A percentile compares a stretch with the other conserved stretches of the same genome.
Evolutionary conservation across 2,329 filamentous ascomycete species (phyloP).

Genomic region (Fusarium hostae): DNA sequence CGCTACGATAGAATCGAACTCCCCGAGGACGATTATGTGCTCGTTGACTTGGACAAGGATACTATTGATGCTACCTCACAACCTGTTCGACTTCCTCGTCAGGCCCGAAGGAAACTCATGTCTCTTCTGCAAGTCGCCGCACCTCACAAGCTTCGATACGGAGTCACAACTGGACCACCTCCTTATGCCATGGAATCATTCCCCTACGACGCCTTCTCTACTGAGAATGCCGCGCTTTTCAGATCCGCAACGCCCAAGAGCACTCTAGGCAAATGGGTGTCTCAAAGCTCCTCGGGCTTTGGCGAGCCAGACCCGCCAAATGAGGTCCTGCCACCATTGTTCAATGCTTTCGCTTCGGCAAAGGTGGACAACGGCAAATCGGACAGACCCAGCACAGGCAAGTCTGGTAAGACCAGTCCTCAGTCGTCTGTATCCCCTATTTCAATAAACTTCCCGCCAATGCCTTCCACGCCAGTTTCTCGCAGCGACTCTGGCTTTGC

Average conservation of each 20-base stretch:
- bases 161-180: constrained; percentile 87
- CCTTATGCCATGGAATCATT: constrained; percentile 94
- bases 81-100: constrained; percentile 83
- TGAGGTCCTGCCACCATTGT: constrained; percentile 72
- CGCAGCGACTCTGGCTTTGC: constrained; percentile 93
- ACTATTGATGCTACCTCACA: constrained; percentile 85
- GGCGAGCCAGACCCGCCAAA: constrained; percentile 70
- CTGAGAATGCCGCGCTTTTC: constrained; percentile 85
- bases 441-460: constrained; percentile 79
- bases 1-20: constrained; percentile 87
- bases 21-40: constrained; percentile 93
- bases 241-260: constrained; percentile 75
- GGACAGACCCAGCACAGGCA: constrained; percentile 82
- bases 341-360: constrained; percentile 90
- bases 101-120: constrained; percentile 88
- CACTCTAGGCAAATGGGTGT: constrained; percentile 85
- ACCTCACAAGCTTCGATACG: constrained; percentile 87
- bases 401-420: constrained; percentile 70
- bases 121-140: constrained; percentile 90
- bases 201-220: constrained; percentile 88
- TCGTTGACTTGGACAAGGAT: constrained; percentile 93
- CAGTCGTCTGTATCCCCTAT: constrained; percentile 78
- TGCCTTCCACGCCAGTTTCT: constrained; percentile 83
- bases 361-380: constrained; percentile 72
- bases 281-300: constrained; percentile 89